Conservation (phyloP, 2,329 filamentous ascomycete genomes). For the Pyrenochaeta sp. region DNA sequence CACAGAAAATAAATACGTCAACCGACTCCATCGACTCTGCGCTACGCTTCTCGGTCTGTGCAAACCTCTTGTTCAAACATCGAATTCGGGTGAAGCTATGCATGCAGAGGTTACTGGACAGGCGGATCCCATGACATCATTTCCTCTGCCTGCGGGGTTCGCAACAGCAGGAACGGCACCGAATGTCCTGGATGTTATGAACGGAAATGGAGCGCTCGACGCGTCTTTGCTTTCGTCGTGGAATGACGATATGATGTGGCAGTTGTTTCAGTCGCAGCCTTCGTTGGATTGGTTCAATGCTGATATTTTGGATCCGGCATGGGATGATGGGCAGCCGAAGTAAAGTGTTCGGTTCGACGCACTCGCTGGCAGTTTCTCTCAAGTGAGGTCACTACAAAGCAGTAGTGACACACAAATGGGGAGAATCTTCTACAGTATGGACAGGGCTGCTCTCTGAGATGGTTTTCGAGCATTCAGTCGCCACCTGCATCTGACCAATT, state of each 20-base stretch:
- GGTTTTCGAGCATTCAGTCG: no score
- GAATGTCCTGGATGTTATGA: not conserved
- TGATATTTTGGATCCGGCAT: conserved; percentile 38
- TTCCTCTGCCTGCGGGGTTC: conserved; percentile 1
- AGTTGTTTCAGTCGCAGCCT: conserved; percentile 43
- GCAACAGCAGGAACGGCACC: conserved; percentile 2
- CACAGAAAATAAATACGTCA: conserved; percentile 39
- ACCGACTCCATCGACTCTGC: conserved; percentile 37
- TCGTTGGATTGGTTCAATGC: conserved; percentile 46
- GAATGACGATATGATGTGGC: conserved; percentile 46
- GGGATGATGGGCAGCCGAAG: conserved; percentile 24
- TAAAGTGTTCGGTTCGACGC: no score
- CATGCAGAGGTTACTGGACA: not conserved
- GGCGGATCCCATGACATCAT: not conserved
- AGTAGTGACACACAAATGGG: no score
- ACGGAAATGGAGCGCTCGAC: conserved; percentile 1
- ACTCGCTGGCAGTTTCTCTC: no score
- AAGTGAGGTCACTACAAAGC: no score
- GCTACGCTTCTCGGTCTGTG: conserved; percentile 39
- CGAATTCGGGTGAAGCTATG: not conserved
- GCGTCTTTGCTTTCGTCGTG: conserved; percentile 28
- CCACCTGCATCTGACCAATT: no score
- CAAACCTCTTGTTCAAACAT: conserved; percentile 32
- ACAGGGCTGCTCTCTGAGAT: no score
- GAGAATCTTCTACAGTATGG: no score